These are phyloP conservation scores for Epithele typhae DNA, from an alignment of 768 basidiomycete species.

Conservation along the genomic window DNA sequence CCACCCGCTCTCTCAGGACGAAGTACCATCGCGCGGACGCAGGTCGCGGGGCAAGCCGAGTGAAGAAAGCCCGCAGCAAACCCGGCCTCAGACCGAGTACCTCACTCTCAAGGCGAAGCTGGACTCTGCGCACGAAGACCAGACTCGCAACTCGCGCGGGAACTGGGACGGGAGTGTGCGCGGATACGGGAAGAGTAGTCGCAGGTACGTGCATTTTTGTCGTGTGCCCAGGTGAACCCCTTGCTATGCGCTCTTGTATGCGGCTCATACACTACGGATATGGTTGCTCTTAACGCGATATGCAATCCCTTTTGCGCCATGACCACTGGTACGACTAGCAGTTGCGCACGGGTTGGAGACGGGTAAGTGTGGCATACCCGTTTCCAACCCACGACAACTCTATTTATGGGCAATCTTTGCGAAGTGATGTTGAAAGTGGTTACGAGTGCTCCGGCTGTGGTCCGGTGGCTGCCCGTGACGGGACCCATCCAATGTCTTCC, in stretches of 20 bases:
- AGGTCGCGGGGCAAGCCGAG: slow-evolving; percentile 37
- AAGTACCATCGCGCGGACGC: slow-evolving; percentile 38
- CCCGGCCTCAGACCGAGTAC: slow-evolving; percentile 43
- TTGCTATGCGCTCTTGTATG: background rate
- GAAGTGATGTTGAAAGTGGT: no score
- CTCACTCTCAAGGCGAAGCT: slow-evolving; percentile 60
- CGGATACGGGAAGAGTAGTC: slow-evolving; percentile 41
- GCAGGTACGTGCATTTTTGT: slow-evolving; percentile 13
- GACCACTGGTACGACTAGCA: no score
- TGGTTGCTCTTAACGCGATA: no score
- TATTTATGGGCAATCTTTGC: no score
- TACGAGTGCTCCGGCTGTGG: no score
- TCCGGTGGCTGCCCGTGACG: no score
- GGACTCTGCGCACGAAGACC: slow-evolving; percentile 37
- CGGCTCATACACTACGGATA: background rate
- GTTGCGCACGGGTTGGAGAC: no score
- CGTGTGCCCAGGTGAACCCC: no score
- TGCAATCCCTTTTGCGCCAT: no score
- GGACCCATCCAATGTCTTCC: no score
- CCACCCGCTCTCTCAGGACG: slow-evolving; percentile 68
- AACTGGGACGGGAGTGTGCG: slow-evolving; percentile 56
- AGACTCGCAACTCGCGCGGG: slow-evolving; percentile 23
- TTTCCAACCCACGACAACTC: no score
- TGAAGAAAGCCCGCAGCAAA: slow-evolving; percentile 26
- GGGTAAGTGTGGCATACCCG: no score